These are phyloP conservation scores for Gnomoniopsis sp. DNA, from an alignment of 2,329 filamentous ascomycete species.

Conservation along the genomic window DNA sequence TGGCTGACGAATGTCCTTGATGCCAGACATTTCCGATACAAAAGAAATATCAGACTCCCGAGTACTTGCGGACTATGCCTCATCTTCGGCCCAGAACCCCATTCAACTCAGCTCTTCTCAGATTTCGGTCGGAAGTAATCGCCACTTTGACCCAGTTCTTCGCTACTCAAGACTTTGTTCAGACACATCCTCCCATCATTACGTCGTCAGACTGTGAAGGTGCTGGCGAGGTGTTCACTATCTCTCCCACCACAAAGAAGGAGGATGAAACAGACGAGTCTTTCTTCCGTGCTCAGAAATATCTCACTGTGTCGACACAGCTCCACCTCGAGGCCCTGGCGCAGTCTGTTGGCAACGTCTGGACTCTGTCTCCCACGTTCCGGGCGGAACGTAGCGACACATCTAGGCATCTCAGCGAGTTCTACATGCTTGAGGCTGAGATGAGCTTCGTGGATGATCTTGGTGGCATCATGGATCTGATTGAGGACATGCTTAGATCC, in stretches of 20 bases:
- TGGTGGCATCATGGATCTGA: constrained; percentile 69
- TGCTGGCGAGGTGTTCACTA: constrained; percentile 85
- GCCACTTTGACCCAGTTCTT: constrained; percentile 75
- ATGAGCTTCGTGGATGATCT: constrained; percentile 73
- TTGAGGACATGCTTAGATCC: constrained; percentile 72
- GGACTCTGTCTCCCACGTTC: constrained; percentile 92
- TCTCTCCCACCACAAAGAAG: constrained; percentile 43
- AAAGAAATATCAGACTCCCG: constrained; percentile 89
- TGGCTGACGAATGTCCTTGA: constrained; percentile 13
- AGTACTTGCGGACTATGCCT: constrained; percentile 83
- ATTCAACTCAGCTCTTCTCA: constrained; percentile 74
- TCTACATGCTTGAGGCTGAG: constrained; percentile 98
- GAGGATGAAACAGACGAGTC: constrained; percentile 38
- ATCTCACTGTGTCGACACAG: constrained; percentile 92
- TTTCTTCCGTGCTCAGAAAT: constrained; percentile 88
- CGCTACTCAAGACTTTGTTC: constrained; percentile 63
- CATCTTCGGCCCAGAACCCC: constrained; percentile 82
- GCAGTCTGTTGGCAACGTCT: constrained; percentile 84
- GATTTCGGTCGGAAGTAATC: constrained; percentile 78
- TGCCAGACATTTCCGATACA: constrained; percentile 83
- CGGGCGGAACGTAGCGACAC: constrained; percentile 92
- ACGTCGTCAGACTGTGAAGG: constrained; percentile 98
- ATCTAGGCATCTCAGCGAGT: constrained; percentile 89
- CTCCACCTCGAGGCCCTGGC: constrained; percentile 90
- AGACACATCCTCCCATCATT: constrained; percentile 90